phyloP scores from a whole-genome alignment of 75 land plant genomes.

The Cupressus sempervirens region DNA sequence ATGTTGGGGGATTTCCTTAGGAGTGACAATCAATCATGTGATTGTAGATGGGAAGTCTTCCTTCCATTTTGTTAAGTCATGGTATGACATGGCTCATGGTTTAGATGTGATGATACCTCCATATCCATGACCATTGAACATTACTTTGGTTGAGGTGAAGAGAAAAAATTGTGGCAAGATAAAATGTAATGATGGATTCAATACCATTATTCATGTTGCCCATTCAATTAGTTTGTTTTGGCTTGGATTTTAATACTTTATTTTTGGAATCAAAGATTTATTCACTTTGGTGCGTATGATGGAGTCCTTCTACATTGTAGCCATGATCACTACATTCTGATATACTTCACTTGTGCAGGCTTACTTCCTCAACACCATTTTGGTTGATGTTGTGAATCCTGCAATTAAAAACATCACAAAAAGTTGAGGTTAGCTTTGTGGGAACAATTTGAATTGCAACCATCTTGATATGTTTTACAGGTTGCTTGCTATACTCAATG shows the following conservation, averaged over 20 bases:
- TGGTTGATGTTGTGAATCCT: conserved; percentile 38
- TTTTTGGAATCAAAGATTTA: conserved; percentile 46
- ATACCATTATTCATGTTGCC: conserved; percentile 2
- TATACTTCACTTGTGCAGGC: background rate
- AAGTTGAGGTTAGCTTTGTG: conserved; percentile 23
- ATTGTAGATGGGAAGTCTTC: too few relatives aligned
- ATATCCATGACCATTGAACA: background rate
- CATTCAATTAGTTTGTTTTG: conserved; percentile 45
- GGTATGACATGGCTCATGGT: too few relatives aligned
- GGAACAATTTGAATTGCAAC: conserved; percentile 42
- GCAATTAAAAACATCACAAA: conserved; percentile 10
- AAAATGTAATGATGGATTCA: conserved; percentile 19
- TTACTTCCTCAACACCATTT: conserved; percentile 28
- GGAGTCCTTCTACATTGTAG: conserved; percentile 61
- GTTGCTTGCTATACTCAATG: conserved; percentile 36
- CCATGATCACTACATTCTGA: background rate
- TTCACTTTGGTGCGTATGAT: conserved; percentile 49
- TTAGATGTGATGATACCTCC: too few relatives aligned
- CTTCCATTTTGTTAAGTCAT: too few relatives aligned
- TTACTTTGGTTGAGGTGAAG: conserved; percentile 1
- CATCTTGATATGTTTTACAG: conserved; percentile 49
- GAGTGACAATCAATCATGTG: too few relatives aligned
- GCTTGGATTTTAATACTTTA: conserved; percentile 42
- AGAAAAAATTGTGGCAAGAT: conserved; percentile 7
- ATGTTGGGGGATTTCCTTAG: too few relatives aligned